A percentile compares a stretch with the other conserved stretches of the same genome.
Conservation (phyloP, 2,329 filamentous ascomycete genomes). For the Podosphaera aphanis region DNA sequence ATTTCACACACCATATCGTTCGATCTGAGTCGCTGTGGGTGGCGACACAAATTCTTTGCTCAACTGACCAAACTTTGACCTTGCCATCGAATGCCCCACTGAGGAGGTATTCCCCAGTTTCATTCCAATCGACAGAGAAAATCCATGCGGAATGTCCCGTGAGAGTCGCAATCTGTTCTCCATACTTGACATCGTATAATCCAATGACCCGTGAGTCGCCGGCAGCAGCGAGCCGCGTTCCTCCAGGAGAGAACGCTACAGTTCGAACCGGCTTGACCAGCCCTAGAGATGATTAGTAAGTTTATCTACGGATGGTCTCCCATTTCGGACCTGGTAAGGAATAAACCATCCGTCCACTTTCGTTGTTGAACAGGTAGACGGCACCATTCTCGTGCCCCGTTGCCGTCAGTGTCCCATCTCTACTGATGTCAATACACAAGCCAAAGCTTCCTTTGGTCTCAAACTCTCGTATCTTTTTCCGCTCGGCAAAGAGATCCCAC, state of each 20-base stretch:
- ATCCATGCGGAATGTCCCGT: constrained; percentile 68
- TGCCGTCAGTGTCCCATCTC: constrained; percentile 65
- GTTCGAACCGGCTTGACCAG: constrained; percentile 69
- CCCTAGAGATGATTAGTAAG: constrained; percentile 24
- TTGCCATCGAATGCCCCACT: constrained; percentile 82
- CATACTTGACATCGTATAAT: constrained; percentile 76
- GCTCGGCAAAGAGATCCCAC: constrained; percentile 42
- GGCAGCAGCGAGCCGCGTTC: constrained; percentile 64
- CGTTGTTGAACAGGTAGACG: constrained; percentile 88
- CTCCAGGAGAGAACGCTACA: constrained; percentile 69
- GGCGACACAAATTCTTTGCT: constrained; percentile 62
- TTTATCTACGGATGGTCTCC: background rate
- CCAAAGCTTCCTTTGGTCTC: constrained; percentile 89
- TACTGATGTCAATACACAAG: constrained; percentile 58
- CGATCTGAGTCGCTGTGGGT: constrained; percentile 83
- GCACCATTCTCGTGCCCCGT: constrained; percentile 82
- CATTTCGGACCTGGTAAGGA: constrained; percentile 46
- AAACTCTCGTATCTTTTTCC: constrained; percentile 51
- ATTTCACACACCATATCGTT: constrained; percentile 61
- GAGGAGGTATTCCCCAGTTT: constrained; percentile 74
- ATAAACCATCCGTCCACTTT: constrained; percentile 63
- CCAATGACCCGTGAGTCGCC: constrained; percentile 77
- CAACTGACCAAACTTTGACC: constrained; percentile 86
- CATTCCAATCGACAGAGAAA: constrained; percentile 75
- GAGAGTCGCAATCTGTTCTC: constrained; percentile 76